Base-by-base conservation (phyloP, 2,329 filamentous ascomycete genomes). In the Cladophialophora exuberans region DNA sequence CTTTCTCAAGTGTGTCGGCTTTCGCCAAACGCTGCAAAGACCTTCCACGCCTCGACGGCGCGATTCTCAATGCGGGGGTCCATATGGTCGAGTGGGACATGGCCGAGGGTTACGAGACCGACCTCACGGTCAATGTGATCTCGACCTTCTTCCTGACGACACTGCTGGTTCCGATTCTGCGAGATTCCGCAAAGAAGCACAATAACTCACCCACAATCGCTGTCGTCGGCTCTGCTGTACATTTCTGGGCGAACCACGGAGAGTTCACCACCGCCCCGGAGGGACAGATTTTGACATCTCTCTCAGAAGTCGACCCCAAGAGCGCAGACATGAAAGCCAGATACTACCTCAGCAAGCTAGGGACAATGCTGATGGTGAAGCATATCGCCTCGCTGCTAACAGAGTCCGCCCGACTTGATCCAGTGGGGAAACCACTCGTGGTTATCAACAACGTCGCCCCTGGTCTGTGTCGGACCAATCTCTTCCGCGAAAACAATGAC, bases 41-140 rank as follows among this genome's bases (percentile, higher is more conserved):
- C n/a, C 15, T 38, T 7, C n/a, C 15, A 0, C 77, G 83, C 3
- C 73, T 91, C 28, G 87, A 90, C 72, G 77, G 96, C 5, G 93
- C 93, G 71, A 88, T 96, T 23, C 89, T 85, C 70, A 96, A 96
- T 74, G 91, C 91, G 3, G 91, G 91, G 5, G 82, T 96, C 1
- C 72, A 68, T 7, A 39, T 10, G 28, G 25, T 18, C 17, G 11
- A 13, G 9, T 22, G 35, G n/a, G 25, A 46, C 23, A 28, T n/a
- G 2, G 30, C 20, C 28, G 30, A 26, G 2, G 44, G 25, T 15
- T 23, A 30, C 28, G 20, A 35, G 11, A 13, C 7, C 4, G 20
- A 28, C 6, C 4, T 20, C 15, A 79, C 76, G 17, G 56, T 63
- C 31, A 66, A 66, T 23, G 60, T 52, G 23, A 39, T 66, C 10